Base-by-base conservation (phyloP, 192 early-diverging fungal species). In the Pecoramyces ruminantium region DNA sequence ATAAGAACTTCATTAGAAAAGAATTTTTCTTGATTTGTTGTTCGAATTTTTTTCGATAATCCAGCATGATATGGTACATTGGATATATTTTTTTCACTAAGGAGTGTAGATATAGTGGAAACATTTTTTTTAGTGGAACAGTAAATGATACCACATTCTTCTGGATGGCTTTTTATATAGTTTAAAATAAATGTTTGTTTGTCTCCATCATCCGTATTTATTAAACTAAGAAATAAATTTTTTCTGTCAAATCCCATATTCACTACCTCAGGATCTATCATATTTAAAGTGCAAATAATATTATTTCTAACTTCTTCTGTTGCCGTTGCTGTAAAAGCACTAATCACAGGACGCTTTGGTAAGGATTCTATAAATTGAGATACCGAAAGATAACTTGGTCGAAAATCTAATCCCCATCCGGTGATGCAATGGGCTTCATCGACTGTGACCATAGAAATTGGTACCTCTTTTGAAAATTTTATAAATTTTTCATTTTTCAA, bases 261-360 rank as follows among this genome's bases (percentile, higher is more conserved):
- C 21, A 88, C 87, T 21, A 78, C 58, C 11, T 30, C 17, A 27
- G 82, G 78, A 13, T 84, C 82, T 13, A 82, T 80, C 14, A 85
- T 83, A 30, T 28, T 77, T 34, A 34, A 11, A 34, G 11, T 34
- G 11, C 34, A 34, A 8, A 34, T 8, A 34, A 34, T 34, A 34
- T 34, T 11, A 34, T 34, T 34, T 34, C 11, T 34, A 34, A 34
- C 11, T 34, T 11, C 11, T 34, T 34, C 34, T 34, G 34, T 34
- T 8, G 34, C 34, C 3, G 94, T 96, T 1, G 94, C 95, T 3
- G 95, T 93, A 39, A 96, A 83, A 11, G 94, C 95, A 84, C 94
- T 90, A 58, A 96, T 84, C 1, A 90, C 34, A 8, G 92, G 1
- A 92, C 85, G 1, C 85, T 80, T 2, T 91, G 90, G 80, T 94